phyloP scores from a whole-genome alignment of 2,329 filamentous ascomycete species.

The Ceratocystis destructans region DNA sequence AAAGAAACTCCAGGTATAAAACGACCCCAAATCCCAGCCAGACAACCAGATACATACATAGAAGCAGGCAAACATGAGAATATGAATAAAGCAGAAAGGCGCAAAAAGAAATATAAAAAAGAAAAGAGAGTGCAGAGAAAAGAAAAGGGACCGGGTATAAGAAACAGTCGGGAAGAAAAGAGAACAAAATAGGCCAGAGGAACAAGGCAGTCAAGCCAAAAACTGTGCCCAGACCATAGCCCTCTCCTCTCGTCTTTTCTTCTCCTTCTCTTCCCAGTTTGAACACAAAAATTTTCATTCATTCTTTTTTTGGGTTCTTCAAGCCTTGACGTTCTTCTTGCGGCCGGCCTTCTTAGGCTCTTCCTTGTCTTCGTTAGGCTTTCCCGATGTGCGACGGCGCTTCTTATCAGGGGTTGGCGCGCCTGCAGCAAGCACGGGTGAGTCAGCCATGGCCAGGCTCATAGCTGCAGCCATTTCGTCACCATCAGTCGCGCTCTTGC shows the following conservation, averaged over 20 bases:
- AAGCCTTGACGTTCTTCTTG: conserved; percentile 39
- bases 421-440: conserved; percentile 26
- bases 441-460: conserved; percentile 30
- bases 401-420: conserved; percentile 46
- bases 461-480: conserved; percentile 25
- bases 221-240: not conserved
- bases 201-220: not conserved
- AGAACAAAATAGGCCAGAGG: not conserved
- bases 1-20: conserved; percentile 17
- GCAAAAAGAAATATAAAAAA: conserved; percentile 16
- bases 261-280: not conserved
- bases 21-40: not conserved
- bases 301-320: not conserved
- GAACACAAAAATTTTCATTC: not conserved
- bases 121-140: too few species aligned
- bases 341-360: conserved; percentile 47
- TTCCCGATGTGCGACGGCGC: conserved; percentile 43
- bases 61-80: conserved; percentile 15
- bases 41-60: not conserved
- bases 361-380: conserved; percentile 40
- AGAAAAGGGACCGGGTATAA: conserved; percentile 6
- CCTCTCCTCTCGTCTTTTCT: not conserved
- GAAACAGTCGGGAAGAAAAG: not conserved
- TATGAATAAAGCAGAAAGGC: not conserved
- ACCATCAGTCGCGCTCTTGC: conserved; percentile 34